Base-by-base conservation (phyloP, 495 filamentous ascomycete genomes). In the Penicillium herquei region DNA sequence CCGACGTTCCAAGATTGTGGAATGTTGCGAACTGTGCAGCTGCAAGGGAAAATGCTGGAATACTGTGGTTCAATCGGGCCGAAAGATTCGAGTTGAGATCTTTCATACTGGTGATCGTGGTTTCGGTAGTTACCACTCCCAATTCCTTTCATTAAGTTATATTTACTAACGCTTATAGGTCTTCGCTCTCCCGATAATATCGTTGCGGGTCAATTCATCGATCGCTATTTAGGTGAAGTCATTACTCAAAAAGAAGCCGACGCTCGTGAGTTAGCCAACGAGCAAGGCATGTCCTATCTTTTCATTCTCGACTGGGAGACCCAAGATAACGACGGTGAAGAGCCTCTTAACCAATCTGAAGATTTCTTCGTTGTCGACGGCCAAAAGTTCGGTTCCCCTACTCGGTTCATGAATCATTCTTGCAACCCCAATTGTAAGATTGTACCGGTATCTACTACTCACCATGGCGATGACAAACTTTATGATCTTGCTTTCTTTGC, bases 401-500 rank as follows among this genome's bases (percentile, higher is more conserved):
- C 80, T 0, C 78, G 84, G 0, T 88, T 87, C 57, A 86, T 88
- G 55, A 88, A 88, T 49, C 85, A 88, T 51, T 84, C 81, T 3
- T 88, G 85, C 67, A 82, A 85, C 14, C 84, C 85, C 0, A 88
- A 96, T 61, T 86, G 91, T 70, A 81, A 87, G 32, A 89, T 92
- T 51, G 90, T 93, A 59, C 85, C 91, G 0, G 89, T 94, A 0
- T 89, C 90, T 7, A 86, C 84, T 14, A 89, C 91, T 57, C 47
- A 58, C 7, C 86, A 89, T 44, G 80, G 82, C 3, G 90, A 96
- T 55, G 78, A 83, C 30, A 77, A 81, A 12, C 75, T 96, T 10
- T 96, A 97, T 63, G 87, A 96, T 54, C 72, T 98, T 3, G 92
- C 91, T 0, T 85, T 97, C 57, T 98, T 98, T 58, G 88, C 93